phyloP scores from a whole-genome alignment of 2,329 filamentous ascomycete genomes.

The Diplodia corticola region DNA sequence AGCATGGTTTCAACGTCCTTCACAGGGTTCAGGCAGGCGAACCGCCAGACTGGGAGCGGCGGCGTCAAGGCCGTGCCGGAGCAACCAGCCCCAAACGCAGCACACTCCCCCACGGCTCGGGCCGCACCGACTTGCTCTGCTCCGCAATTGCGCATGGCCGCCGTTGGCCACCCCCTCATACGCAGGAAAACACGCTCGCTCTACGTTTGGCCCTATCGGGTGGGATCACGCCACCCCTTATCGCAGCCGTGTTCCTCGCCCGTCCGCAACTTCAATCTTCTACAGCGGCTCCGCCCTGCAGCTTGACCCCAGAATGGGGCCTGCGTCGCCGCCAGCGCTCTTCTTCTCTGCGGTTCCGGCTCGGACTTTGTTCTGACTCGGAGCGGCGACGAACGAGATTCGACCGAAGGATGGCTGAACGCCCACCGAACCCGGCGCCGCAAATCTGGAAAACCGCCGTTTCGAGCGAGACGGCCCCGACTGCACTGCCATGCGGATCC shows the following conservation, averaged over 20 bases:
- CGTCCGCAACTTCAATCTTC: conserved; percentile 5
- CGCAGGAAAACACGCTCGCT: neutral
- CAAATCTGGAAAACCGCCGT: neutral
- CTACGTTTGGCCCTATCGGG: neutral
- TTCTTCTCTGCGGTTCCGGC: neutral
- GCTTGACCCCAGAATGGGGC: neutral
- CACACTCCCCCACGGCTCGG: neutral
- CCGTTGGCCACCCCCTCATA: neutral
- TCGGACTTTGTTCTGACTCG: neutral
- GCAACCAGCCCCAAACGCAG: neutral
- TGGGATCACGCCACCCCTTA: neutral
- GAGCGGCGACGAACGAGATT: neutral
- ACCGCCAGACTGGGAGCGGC: neutral
- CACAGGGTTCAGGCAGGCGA: neutral
- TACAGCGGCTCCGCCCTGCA: conserved; percentile 1
- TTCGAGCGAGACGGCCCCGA: neutral
- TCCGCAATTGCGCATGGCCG: neutral
- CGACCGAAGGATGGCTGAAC: neutral
- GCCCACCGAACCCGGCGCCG: neutral
- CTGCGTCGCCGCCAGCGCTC: neutral
- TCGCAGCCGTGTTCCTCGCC: neutral
- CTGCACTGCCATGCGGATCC: neutral
- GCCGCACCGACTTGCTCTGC: neutral
- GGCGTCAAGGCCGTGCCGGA: neutral
- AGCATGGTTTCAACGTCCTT: too few relatives aligned